Percentiles rank a stretch among this genome's conserved stretches.
Conservation (phyloP, 306 rosid genomes). For the Ceratonia siliqua region DNA sequence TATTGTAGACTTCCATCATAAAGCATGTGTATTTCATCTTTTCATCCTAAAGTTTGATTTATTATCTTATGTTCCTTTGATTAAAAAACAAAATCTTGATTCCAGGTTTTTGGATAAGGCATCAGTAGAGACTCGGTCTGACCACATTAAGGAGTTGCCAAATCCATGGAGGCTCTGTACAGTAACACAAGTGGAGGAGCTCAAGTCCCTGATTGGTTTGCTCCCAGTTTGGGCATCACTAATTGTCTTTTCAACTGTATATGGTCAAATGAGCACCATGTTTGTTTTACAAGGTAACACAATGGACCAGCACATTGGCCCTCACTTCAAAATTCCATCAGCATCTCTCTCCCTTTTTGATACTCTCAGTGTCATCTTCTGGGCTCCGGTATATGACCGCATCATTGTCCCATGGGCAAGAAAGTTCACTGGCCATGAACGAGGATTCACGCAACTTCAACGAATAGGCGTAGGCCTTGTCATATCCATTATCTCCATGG, state of each 20-base stretch:
- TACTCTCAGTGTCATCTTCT: slow-evolving; percentile 78
- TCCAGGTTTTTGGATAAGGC: slow-evolving; percentile 83
- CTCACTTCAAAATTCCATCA: slow-evolving; percentile 68
- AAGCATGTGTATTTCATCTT: not conserved
- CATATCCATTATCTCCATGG: slow-evolving; percentile 66
- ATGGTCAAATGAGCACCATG: slow-evolving; percentile 87
- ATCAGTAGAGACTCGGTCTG: slow-evolving; percentile 49
- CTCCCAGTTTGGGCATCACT: slow-evolving; percentile 85
- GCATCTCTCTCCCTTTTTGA: slow-evolving; percentile 84
- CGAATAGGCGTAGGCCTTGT: slow-evolving; percentile 80
- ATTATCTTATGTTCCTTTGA: not conserved
- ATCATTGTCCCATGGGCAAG: slow-evolving; percentile 62
- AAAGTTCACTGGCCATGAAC: slow-evolving; percentile 61
- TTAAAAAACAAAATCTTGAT: slow-evolving; percentile 2
- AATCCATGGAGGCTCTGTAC: slow-evolving; percentile 81
- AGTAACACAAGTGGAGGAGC: slow-evolving; percentile 83
- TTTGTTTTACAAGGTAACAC: slow-evolving; percentile 87
- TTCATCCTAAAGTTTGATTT: not conserved
- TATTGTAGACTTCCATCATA: not conserved
- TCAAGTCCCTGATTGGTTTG: slow-evolving; percentile 59
- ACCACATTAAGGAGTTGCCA: slow-evolving; percentile 31
- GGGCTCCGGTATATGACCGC: slow-evolving; percentile 66
- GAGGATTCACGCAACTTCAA: slow-evolving; percentile 80
- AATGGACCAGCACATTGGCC: slow-evolving; percentile 77
- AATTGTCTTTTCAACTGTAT: slow-evolving; percentile 71